Evolutionary conservation across 306 rosid genomes (phyloP).

Genomic region (Ziziphus jujuba): DNA sequence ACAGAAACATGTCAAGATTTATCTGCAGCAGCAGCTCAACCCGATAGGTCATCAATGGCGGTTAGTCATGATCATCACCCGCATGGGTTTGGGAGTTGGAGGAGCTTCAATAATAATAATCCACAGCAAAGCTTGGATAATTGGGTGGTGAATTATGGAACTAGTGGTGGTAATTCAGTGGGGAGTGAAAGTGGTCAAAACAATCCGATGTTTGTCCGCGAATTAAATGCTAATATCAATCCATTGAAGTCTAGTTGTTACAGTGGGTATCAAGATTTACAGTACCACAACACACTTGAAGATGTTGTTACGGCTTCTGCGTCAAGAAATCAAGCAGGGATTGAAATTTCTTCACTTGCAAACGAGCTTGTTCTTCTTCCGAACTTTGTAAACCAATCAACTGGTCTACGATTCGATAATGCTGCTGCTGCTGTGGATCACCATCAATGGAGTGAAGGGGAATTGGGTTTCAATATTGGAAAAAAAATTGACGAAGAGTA

Average conservation of each 20-base stretch:
- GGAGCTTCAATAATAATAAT: constrained; percentile 13
- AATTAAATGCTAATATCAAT: constrained; percentile 20
- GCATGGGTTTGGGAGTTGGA: constrained; percentile 36
- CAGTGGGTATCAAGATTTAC: constrained; percentile 24
- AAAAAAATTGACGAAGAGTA: constrained; percentile 23
- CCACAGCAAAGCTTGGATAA: constrained; percentile 44
- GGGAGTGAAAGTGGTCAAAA: constrained; percentile 15
- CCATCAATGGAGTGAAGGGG: constrained; percentile 20
- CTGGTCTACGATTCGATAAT: constrained; percentile 31
- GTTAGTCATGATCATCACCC: constrained; percentile 10
- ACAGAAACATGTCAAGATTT: constrained; percentile 28
- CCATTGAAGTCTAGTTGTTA: constrained; percentile 26
- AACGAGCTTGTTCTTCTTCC: constrained; percentile 45
- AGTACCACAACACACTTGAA: constrained; percentile 50
- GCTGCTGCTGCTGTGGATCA: constrained; percentile 14
- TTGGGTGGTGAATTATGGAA: constrained; percentile 50
- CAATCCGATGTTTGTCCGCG: constrained; percentile 22
- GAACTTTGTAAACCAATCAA: constrained; percentile 37
- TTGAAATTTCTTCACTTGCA: constrained; percentile 34
- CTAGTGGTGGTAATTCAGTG: constrained; percentile 30
- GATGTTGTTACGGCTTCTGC: constrained; percentile 55
- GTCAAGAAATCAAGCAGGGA: constrained; percentile 21
- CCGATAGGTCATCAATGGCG: too few relatives aligned
- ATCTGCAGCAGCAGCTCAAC: constrained; percentile 16
- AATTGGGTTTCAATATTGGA: constrained; percentile 27